Conservation (phyloP, 2,329 filamentous ascomycete species). For the Ophiostoma fasciatum region DNA sequence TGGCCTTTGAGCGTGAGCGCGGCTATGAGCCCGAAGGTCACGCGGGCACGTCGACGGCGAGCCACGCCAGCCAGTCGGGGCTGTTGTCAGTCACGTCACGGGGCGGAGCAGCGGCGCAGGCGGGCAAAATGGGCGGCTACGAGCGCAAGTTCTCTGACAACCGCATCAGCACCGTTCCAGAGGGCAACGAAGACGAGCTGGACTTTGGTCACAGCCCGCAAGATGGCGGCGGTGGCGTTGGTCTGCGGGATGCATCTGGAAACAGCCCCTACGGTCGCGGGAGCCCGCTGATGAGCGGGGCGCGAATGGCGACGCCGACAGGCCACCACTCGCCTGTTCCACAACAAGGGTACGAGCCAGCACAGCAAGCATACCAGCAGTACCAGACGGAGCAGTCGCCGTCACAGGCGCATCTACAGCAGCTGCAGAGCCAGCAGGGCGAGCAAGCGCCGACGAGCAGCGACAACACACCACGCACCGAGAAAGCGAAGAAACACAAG, state of each 20-base stretch:
- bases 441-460: constrained; percentile 35
- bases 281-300: constrained; percentile 7
- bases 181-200: constrained; percentile 64
- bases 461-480: constrained; percentile 64
- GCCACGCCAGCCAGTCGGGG: constrained; percentile 59
- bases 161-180: constrained; percentile 79
- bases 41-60: constrained; percentile 59
- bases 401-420: too few species aligned
- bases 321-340: not conserved
- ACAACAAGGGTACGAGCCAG: not conserved
- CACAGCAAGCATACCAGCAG: not conserved
- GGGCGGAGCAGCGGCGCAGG: constrained; percentile 21
- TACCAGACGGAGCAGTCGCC: too few species aligned
- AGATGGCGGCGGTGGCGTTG: constrained; percentile 34
- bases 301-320: constrained; percentile 28
- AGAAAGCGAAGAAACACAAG: constrained; percentile 78
- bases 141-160: constrained; percentile 53
- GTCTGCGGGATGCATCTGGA: constrained; percentile 39
- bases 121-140: constrained; percentile 26
- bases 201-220: constrained; percentile 24
- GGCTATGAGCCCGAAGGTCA: constrained; percentile 77
- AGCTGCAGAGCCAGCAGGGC: not conserved
- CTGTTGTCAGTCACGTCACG: constrained; percentile 49
- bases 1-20: constrained; percentile 51
- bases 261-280: too few species aligned